Evolutionary conservation across 1,284 basidiomycete species (phyloP), one percentile per base, ranked within the genome.

Genomic region (Sphagnurus paluster): DNA sequence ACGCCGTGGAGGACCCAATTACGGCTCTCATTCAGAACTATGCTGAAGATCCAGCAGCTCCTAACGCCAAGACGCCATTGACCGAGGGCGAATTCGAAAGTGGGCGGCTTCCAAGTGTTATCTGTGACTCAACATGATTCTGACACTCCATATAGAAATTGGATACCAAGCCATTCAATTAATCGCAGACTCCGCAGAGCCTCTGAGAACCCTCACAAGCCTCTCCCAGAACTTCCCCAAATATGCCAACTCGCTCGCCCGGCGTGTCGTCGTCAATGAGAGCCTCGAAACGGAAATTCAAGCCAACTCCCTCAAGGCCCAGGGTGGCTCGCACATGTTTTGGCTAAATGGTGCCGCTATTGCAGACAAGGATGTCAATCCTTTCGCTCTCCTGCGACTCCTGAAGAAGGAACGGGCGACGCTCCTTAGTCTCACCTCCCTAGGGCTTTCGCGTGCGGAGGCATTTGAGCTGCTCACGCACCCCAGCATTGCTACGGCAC

Each of bases 151-250:
- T 42, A 21, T 49, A 87, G 85, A 74, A n/a, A 77, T 97, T 38
- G 87, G 87, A 11, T 56, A 82, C 2, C 80, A 91, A 62, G 80
- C 90, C 0, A 71, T 84, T 3, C 84, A 92, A 44, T 77, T 94
- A 33, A 77, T 96, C 46, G 72, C 77, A 33, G 70, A 75, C 44
- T 84, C 86, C 5, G 49, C 67, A 0, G 65, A 79, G 3, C 84
- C 85, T 0, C 69, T 95, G 1, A 52, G 63, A 1, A 77, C 86
- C 0, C 75, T 96, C 26, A 78, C 75, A 33, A 73, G 81, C n/a
- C 75, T 97, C 23, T 77, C 88, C 0, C 88, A 94, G 61, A 85
- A 93, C 65, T 93, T 97, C 66, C 94, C 94, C 0, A 87, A 82
- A 63, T 93, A 94, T 60, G 83, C 85, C 0, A 74, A 83, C 1